Evolutionary conservation across 139 green algal genomes (phyloP).

Genomic region (Astrephomene gubernaculifera): DNA sequence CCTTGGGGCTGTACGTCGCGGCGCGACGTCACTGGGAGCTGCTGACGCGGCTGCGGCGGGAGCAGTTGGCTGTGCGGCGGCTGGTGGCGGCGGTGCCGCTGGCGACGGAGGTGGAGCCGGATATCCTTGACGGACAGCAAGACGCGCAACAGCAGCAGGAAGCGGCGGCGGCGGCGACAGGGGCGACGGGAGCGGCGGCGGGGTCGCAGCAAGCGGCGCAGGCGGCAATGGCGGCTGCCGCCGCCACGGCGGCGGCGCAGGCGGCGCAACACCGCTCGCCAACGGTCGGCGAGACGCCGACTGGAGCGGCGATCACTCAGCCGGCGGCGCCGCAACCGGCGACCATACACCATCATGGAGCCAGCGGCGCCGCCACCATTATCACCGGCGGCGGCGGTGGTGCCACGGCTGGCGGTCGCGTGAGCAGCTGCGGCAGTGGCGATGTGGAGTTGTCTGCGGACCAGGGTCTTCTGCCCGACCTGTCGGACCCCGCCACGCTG

Average conservation of each 20-base stretch:
- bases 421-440: background rate
- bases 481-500: conserved; percentile 23
- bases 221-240: background rate
- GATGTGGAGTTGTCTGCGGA: background rate
- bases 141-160: background rate
- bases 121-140: background rate
- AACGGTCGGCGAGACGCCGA: conserved; percentile 18
- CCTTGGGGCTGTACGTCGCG: conserved; percentile 52
- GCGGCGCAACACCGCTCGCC: conserved; percentile 9
- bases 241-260: background rate
- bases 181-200: background rate
- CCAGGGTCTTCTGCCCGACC: conserved; percentile 21
- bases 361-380: background rate
- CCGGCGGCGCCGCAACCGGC: conserved; percentile 3
- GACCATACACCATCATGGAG: background rate
- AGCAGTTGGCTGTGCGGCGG: conserved; percentile 30
- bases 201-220: background rate
- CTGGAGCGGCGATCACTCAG: conserved; percentile 23
- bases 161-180: background rate
- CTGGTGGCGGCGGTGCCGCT: conserved; percentile 23
- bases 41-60: background rate
- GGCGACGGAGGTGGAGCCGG: conserved; percentile 16
- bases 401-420: background rate
- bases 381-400: background rate
- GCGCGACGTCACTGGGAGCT: conserved; percentile 40